These are phyloP conservation scores for Xylaria sp. DNA, from an alignment of 495 filamentous ascomycete genomes.

Conservation along the genomic window DNA sequence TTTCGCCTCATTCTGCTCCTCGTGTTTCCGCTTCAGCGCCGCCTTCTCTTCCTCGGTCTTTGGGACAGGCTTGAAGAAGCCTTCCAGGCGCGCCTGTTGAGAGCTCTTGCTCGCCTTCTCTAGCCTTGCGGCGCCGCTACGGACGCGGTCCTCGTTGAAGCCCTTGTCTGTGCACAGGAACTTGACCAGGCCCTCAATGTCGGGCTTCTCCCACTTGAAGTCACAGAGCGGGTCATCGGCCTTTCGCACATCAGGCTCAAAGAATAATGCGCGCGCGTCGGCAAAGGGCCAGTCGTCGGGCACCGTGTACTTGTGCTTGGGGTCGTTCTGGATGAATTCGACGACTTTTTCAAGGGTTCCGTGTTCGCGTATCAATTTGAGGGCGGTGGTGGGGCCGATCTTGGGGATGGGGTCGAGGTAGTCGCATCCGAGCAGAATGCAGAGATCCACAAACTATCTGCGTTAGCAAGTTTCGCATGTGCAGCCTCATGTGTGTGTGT, in stretches of 20 bases:
- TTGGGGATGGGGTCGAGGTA: constrained; percentile 97
- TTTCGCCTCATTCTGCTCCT: constrained; percentile 84
- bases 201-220: constrained; percentile 96
- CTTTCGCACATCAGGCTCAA: constrained; percentile 85
- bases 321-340: constrained; percentile 74
- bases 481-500: background rate
- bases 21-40: constrained; percentile 87
- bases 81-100: constrained; percentile 91
- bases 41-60: constrained; percentile 85
- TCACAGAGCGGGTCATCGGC: constrained; percentile 87
- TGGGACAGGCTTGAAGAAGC: constrained; percentile 96
- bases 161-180: constrained; percentile 94
- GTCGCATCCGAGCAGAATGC: constrained; percentile 96
- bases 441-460: constrained; percentile 89
- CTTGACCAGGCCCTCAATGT: constrained; percentile 84
- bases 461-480: constrained; percentile 8
- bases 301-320: constrained; percentile 78
- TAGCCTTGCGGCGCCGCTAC: constrained; percentile 74
- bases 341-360: constrained; percentile 86
- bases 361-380: constrained; percentile 92
- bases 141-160: constrained; percentile 93
- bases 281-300: constrained; percentile 94
- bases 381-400: constrained; percentile 85
- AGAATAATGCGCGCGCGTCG: constrained; percentile 90
- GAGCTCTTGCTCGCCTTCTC: constrained; percentile 86